phyloP scores from a whole-genome alignment of 768 basidiomycete genomes.

The Boletus fagicola region DNA sequence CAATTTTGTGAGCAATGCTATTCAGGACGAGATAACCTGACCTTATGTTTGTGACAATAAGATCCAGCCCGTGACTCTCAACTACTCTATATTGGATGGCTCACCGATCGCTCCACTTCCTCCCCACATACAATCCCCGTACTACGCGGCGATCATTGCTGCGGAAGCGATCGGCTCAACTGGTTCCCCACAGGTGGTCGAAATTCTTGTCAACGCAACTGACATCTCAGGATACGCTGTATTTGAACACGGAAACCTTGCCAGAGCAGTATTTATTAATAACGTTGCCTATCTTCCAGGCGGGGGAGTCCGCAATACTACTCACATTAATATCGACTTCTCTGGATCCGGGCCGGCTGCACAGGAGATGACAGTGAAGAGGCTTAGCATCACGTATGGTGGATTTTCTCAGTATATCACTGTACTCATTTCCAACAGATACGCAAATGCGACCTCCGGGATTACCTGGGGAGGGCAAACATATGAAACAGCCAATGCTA shows the following conservation, averaged over 20 bases:
- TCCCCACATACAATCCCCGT: slow-evolving; percentile 64
- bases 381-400: slow-evolving; percentile 44
- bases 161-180: slow-evolving; percentile 54
- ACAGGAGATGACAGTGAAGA: slow-evolving; percentile 43
- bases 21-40: not conserved
- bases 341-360: slow-evolving; percentile 26
- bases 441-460: slow-evolving; percentile 49
- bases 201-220: slow-evolving; percentile 47
- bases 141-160: slow-evolving; percentile 62
- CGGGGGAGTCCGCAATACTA: slow-evolving; percentile 36
- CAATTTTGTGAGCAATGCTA: slow-evolving; percentile 43
- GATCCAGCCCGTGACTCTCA: slow-evolving; percentile 64
- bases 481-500: slow-evolving; percentile 50
- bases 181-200: slow-evolving; percentile 41
- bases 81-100: slow-evolving; percentile 57
- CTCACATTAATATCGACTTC: slow-evolving; percentile 45
- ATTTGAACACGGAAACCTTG: slow-evolving; percentile 46
- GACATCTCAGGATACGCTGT: slow-evolving; percentile 61
- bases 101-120: slow-evolving; percentile 48
- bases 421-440: slow-evolving; percentile 27
- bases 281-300: slow-evolving; percentile 47
- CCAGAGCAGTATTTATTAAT: slow-evolving; percentile 58
- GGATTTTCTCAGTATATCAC: not conserved
- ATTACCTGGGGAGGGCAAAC: slow-evolving; percentile 59
- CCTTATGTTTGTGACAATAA: slow-evolving; percentile 24